A percentile compares a stretch with the other conserved stretches of the same genome.
Conservation (phyloP, 1,139 yeast species). For the Scheffersomyces illinoinensis region DNA sequence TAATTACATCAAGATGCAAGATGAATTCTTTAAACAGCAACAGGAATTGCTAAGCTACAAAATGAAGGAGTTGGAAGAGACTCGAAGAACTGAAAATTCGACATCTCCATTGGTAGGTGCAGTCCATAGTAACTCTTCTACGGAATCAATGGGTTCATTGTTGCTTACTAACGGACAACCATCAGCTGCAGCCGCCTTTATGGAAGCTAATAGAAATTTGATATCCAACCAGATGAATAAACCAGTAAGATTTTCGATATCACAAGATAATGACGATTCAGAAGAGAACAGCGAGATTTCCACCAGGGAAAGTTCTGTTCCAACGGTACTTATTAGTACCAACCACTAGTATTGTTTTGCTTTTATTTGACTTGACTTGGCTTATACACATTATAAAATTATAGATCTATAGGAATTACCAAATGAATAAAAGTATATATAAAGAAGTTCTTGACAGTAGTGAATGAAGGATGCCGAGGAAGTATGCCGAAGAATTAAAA, state of each 20-base stretch:
- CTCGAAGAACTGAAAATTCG: background rate
- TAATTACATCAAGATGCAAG: conserved; percentile 38
- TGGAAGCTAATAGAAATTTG: background rate
- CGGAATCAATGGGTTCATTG: conserved; percentile 15
- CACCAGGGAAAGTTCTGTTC: conserved; percentile 8
- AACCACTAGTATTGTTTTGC: conserved; percentile 7
- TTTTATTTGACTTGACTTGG: background rate
- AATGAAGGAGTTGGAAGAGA: conserved; percentile 12
- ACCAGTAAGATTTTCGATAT: conserved; percentile 3
- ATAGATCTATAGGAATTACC: background rate
- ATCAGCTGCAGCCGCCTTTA: background rate
- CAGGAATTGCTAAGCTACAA: conserved; percentile 33
- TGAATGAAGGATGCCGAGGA: too few relatives aligned
- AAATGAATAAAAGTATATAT: background rate
- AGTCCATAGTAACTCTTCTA: conserved; percentile 10
- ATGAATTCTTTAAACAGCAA: conserved; percentile 40
- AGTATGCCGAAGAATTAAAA: background rate
- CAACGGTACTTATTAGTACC: conserved; percentile 16
- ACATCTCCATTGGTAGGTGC: conserved; percentile 1
- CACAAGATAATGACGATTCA: background rate
- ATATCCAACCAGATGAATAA: background rate
- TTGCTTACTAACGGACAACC: conserved; percentile 3
- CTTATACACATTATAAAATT: background rate
- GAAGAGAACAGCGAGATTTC: background rate
- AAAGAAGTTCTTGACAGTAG: background rate